Evolutionary conservation across 257 asterid genomes (phyloP).

Genomic region (Fraxinus quadrangulata): DNA sequence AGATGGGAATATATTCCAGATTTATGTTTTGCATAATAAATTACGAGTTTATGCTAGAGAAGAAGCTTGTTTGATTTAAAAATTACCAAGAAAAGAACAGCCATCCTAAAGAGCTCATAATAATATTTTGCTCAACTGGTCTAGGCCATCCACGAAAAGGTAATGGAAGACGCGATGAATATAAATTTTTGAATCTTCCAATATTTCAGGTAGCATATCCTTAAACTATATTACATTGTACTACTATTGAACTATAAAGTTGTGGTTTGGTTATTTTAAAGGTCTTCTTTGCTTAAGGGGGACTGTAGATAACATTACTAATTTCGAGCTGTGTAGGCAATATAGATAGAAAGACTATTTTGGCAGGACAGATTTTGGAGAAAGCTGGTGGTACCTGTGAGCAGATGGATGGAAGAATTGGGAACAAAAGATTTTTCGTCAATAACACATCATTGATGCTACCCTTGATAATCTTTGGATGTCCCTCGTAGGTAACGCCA

Average conservation of each 20-base stretch:
- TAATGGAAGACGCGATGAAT: no score
- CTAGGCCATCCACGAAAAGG: no score
- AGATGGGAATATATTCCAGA: no score
- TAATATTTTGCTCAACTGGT: no score
- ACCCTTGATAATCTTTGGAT: constrained; percentile 54
- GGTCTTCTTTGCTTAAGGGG: neutral
- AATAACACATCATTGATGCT: constrained; percentile 42
- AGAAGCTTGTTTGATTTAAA: no score
- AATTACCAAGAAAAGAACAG: neutral
- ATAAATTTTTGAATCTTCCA: no score
- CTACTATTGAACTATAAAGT: no score
- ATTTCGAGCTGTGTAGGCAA: neutral
- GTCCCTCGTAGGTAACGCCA: constrained; percentile 60
- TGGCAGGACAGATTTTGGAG: neutral
- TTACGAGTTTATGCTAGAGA: no score
- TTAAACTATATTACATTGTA: no score
- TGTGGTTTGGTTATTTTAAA: neutral
- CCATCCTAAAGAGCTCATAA: neutral
- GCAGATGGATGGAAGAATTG: constrained; percentile 43
- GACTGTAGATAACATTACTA: constrained; percentile 33
- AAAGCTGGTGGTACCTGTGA: constrained; percentile 49
- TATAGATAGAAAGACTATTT: neutral
- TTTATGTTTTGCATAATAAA: no score
- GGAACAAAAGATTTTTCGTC: constrained; percentile 47
- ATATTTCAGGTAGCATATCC: no score